Base-by-base conservation (phyloP, 495 filamentous ascomycete species). In the Chaetomium tenue region DNA sequence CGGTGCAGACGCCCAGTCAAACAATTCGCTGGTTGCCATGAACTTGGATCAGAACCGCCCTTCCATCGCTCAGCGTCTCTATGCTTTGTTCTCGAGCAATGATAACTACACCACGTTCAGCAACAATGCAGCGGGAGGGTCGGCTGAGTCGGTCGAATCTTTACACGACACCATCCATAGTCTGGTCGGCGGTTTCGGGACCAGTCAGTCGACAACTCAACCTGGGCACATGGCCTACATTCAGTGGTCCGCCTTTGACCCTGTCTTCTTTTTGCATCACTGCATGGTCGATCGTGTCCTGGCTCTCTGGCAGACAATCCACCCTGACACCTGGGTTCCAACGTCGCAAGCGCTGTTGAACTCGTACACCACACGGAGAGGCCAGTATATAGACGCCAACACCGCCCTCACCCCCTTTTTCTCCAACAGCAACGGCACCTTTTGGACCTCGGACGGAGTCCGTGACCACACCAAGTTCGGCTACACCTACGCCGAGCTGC, bases 261-360 rank as follows among this genome's bases (percentile, higher is more conserved):
- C 90, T 0, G 77, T 89, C 46, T 93, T 92, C 75, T 89, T 84
- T 74, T 75, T 92, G 5, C 89, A 92, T 58, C 79, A 84, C 60
- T 73, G 79, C 46, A 88, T 85, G 64, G 79, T 91, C 20, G 90
- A 93, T 68, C 82, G 90, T 4, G 72, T 85, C 52, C 86, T 88
- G 66, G 83, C 89, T 8, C 83, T 92, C 55, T 93, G 89, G 88
- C 89, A 92, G 74, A 77, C 80, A 0, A 67, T 90, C 15, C 80
- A 91, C 63, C 87, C 87, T 4, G 68, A 84, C 3, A 77, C 79
- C 56, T 86, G 80, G 63, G 79, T 91, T 4, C 71, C 75, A 13
- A 79, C 87, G 9, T 70, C 80, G 26, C 47, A 72, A 5, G 79
- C 83, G 18, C 62, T 69, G 5, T 70, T 78, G 22, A 72, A 76